Conservation (phyloP, 2,329 filamentous ascomycete species). For the Monilinia polystroma region DNA sequence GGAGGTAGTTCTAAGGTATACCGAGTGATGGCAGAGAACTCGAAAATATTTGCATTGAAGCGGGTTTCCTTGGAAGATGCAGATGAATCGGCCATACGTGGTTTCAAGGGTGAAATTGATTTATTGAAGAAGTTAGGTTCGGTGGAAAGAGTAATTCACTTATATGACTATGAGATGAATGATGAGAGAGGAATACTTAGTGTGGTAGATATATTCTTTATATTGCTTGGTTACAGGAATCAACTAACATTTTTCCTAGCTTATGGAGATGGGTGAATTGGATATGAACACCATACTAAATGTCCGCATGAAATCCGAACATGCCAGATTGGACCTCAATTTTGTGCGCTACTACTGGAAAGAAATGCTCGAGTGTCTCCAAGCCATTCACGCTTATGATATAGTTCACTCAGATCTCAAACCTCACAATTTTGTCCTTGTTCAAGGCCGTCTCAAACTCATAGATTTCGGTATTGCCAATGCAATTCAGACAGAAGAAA, state of each 20-base stretch:
- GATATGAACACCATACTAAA: slow-evolving; percentile 86
- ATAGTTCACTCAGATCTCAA: slow-evolving; percentile 98
- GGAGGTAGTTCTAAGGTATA: slow-evolving; percentile 95
- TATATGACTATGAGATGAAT: slow-evolving; percentile 93
- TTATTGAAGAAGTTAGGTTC: slow-evolving; percentile 77
- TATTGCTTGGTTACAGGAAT: background rate
- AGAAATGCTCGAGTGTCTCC: slow-evolving; percentile 96
- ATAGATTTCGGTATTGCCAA: slow-evolving; percentile 99
- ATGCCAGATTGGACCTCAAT: slow-evolving; percentile 76
- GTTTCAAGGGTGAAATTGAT: slow-evolving; percentile 95
- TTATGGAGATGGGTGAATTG: slow-evolving; percentile 97
- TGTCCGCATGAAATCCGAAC: slow-evolving; percentile 67
- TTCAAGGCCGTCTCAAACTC: slow-evolving; percentile 85
- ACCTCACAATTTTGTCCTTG: slow-evolving; percentile 93
- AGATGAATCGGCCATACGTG: slow-evolving; percentile 77
- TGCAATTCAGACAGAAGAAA: slow-evolving; percentile 92
- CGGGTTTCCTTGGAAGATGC: slow-evolving; percentile 87
- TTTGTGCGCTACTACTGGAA: slow-evolving; percentile 99
- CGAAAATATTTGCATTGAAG: slow-evolving; percentile 92
- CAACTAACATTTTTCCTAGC: slow-evolving; percentile 46
- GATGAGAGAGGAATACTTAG: slow-evolving; percentile 85
- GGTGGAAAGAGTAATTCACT: slow-evolving; percentile 84
- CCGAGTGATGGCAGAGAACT: slow-evolving; percentile 94
- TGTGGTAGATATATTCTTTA: slow-evolving; percentile 55
- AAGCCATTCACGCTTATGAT: slow-evolving; percentile 82